Evolutionary conservation across 176 grass and related monocot species (phyloP), one percentile per base, ranked within the genome.

Genomic region (Pontederia crassipes): DNA sequence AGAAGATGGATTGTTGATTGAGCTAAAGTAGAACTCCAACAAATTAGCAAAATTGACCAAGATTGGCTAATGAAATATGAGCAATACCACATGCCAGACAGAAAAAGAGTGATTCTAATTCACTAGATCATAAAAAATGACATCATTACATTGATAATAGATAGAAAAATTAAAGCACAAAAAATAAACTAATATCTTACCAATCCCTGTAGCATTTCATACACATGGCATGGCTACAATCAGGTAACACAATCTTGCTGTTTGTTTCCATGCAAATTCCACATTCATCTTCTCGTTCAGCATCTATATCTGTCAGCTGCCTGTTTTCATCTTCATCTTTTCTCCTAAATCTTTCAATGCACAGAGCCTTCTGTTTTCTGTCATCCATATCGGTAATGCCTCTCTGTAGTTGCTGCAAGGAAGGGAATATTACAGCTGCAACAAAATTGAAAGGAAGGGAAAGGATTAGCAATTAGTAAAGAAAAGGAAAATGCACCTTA

Each of bases 231-330:
- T 95, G 90, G 65, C 80, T 84, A 76, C 90, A 95, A 69, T 79
- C 84, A 26, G 91, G 86, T 12, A 95, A 73, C 52, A 95, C 91
- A 48, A 96, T 78, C 79, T 79, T 96, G 80, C 78, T 73, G 47
- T 87, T 87, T 35, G 72, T 59, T 78, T 96, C 91, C 91, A 96
- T 90, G 86, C 91, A 96, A 46, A 96, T 96, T 16, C 86, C 86
- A 70, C 86, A 96, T 57, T 96, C 91, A 35, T 96, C 91, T 16
- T 87, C 91, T 13, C 87, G 82, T 55, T 96, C 91, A 0, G 58
- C 69, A 71, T 90, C 91, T 17, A 86, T 77, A 75, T 89, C 85
- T 8, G 79, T 80, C 46, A 90, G 57, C 5, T 35, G 72, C 70
- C 73, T 81, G 56, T 46, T 85, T 61, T 74, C 60, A 20, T 86